Evolutionary conservation across 106 monocot species (phyloP).

Genomic region (Alisma plantagoaquatica): DNA sequence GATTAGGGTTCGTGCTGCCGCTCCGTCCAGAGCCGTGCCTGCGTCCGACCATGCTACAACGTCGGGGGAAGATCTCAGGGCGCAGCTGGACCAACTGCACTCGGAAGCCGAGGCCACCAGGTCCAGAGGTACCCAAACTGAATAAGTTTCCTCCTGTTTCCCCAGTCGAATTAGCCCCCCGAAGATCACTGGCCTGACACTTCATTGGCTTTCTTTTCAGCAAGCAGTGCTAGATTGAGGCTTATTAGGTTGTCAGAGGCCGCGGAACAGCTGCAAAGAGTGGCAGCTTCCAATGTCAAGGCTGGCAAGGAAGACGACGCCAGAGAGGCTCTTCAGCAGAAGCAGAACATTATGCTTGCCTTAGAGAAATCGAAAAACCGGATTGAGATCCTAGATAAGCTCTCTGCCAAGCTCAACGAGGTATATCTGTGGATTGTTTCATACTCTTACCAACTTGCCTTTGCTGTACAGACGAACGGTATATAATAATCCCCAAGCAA

Average conservation of each 20-base stretch:
- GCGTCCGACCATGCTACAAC: background rate
- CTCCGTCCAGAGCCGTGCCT: too few relatives aligned
- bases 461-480: too few relatives aligned
- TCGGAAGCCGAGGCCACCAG: constrained; percentile 46
- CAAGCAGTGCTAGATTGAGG: constrained; percentile 49
- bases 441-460: too few relatives aligned
- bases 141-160: too few relatives aligned
- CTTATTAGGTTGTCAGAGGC: constrained; percentile 66
- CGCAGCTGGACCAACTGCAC: constrained; percentile 53
- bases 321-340: constrained; percentile 52
- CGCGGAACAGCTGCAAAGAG: constrained; percentile 60
- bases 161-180: too few relatives aligned
- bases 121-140: constrained; percentile 78
- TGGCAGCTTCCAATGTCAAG: constrained; percentile 37
- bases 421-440: too few relatives aligned
- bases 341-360: constrained; percentile 58
- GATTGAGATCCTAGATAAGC: constrained; percentile 57
- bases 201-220: too few relatives aligned
- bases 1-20: too few relatives aligned
- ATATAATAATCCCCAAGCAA: too few relatives aligned
- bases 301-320: constrained; percentile 59
- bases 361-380: constrained; percentile 57
- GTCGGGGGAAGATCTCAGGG: constrained; percentile 19
- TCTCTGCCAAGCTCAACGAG: constrained; percentile 60
- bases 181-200: too few relatives aligned